Base-by-base conservation (phyloP, 169 alveolate species). In the Eimeria zaria region DNA sequence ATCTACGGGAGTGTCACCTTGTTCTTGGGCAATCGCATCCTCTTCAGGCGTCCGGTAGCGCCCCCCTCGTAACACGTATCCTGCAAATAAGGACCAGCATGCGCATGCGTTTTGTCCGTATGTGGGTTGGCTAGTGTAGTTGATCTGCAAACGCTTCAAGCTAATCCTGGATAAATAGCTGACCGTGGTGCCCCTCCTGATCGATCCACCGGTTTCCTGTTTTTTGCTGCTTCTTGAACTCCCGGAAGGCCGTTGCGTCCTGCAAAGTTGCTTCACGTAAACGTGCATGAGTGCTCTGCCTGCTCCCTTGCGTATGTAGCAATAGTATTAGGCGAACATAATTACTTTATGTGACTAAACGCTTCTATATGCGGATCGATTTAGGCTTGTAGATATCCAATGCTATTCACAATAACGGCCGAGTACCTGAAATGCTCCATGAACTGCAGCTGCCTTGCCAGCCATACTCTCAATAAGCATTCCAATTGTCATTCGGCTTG, bases 401-500 rank as follows among this genome's bases (percentile, higher is more conserved):
- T 51, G 58, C 58, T 51, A n/a, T n/a, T 3, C n/a, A 30, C 44
- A 5, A 5, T 7, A 0, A 12, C 7, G 27, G 98, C 97, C 30
- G 98, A 0, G 2, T 48, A 95, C 97, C 89, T 98, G 99, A 95
- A 98, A 98, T 71, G 99, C 98, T 30, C 99, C 99, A 69, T 98
- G 98, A 22, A 99, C 95, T 51, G 99, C 99, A 12, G 99, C 99
- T 27, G 99, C 98, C 97, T 99, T 99, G 44, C 99, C 99, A 30
- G 99, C 99, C 98, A 99, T 98, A 95, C 99, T 98, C 97, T 99
- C 99, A 20, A 99, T 99, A 92, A 99, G 98, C 99, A 98, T 97
- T 12, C 98, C 99, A 53, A 99, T 99, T 16, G 99, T 99, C 99
- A 99, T 99, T 90, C 99, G 98, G 46, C 99, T 99, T n/a, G 99